Base-by-base conservation (phyloP, 1,284 basidiomycete genomes). In the Cutaneotrichosporon arboriforme region DNA sequence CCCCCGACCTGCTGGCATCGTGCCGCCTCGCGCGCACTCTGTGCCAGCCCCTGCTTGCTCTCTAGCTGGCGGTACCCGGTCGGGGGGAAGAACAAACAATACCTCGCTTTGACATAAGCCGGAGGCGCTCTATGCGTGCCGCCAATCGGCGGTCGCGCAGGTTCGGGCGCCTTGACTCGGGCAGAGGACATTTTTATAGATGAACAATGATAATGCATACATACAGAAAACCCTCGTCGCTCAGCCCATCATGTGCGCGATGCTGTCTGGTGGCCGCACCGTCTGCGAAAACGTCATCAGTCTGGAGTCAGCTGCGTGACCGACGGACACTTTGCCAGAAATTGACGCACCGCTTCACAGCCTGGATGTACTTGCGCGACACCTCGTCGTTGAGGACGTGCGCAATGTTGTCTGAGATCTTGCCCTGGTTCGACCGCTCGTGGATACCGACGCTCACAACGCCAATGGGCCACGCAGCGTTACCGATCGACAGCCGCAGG, bases 381-480 rank as follows among this genome's bases (percentile, higher is more conserved):
- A 97, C 91, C 83, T 99, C 96, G 68, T 98, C 96, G 72, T 98
- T 99, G 55, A 99, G 75, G 2, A 97, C 94, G 74, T 99, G 96
- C 0, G 94, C 96, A 4, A 98, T 90, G 68, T 94, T 91, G 72
- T 96, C 92, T 36, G 87, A 86, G 58, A 98, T 97, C 77, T 97
- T 97, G 73, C 97, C 92, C 64, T 93, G 84, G 0, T 92, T 93
- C 1, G 90, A 93, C 69, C 96, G 87, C 75, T 96, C 94, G 76
- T 98, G 96, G 60, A 98, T 97, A 77, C 94, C 91, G 77, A 97
- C 94, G 87, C 94, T 94, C 55, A 96, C 98, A 5, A 98, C 96
- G 51, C 96, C 96, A 68, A 99, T 97, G 0, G 96, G 96, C 96
- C 96, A 99, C 1, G 96, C 93, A 0, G 96, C 94, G 69, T 97